These are phyloP conservation scores for Fragilariopsis cylindrus DNA, from an alignment of 108 stramenopile species.

Conservation along the genomic window DNA sequence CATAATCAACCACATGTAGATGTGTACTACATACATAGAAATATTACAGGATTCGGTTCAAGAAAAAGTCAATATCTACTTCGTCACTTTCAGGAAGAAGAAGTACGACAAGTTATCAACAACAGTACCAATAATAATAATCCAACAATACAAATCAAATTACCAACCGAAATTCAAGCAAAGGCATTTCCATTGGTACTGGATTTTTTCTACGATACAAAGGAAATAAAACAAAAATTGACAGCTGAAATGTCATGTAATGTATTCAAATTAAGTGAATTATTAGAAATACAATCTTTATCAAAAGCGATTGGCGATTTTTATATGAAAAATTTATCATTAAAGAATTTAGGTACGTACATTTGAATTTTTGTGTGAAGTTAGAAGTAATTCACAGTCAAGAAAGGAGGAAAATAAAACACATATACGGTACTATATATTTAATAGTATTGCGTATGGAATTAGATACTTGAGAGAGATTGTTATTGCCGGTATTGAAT, in stretches of 20 bases:
- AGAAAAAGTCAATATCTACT: slow-evolving; percentile 32
- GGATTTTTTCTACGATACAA: slow-evolving; percentile 41
- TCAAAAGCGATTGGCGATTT: slow-evolving; percentile 37
- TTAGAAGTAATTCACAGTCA: too few species aligned
- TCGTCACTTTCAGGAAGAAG: background rate
- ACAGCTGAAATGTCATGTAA: slow-evolving; percentile 33
- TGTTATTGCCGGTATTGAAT: too few species aligned
- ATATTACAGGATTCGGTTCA: slow-evolving; percentile 34
- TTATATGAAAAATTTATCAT: slow-evolving; percentile 31
- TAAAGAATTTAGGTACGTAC: slow-evolving; percentile 24
- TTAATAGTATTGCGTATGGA: too few species aligned
- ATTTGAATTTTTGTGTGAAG: too few species aligned
- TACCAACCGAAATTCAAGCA: slow-evolving; percentile 28
- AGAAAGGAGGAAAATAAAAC: too few species aligned
- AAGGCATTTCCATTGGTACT: slow-evolving; percentile 37
- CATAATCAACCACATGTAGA: slow-evolving; percentile 6
- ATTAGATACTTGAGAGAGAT: too few species aligned
- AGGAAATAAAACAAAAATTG: slow-evolving; percentile 34
- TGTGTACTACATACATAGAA: slow-evolving; percentile 37
- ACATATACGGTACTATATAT: too few species aligned
- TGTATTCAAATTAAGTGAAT: slow-evolving; percentile 34
- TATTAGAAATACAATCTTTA: slow-evolving; percentile 20
- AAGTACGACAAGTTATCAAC: background rate
- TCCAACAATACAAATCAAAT: slow-evolving; percentile 15
- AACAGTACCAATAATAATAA: slow-evolving; percentile 1